These are phyloP conservation scores for Conidiobolus incongruus DNA, from an alignment of 371 early-diverging fungal species.

Conservation along the genomic window DNA sequence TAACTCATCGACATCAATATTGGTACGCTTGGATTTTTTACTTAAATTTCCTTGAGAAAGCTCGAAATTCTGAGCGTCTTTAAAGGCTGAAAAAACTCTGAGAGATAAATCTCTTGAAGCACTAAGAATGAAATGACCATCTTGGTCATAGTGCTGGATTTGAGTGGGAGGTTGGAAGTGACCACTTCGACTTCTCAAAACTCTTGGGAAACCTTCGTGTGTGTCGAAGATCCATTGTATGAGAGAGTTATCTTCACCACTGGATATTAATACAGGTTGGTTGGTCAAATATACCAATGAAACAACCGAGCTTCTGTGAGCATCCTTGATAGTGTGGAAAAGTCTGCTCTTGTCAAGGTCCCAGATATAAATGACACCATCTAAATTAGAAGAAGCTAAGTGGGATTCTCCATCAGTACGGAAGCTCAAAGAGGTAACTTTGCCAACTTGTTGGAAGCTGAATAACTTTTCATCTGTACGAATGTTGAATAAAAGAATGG, in stretches of 20 bases:
- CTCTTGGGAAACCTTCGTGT: conserved; percentile 48
- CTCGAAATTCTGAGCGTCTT: conserved; percentile 62
- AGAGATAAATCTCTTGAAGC: conserved; percentile 67
- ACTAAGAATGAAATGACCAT: conserved; percentile 45
- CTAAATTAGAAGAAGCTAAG: conserved; percentile 72
- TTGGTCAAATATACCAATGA: conserved; percentile 53
- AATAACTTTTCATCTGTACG: conserved; percentile 45
- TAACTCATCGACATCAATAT: conserved; percentile 30
- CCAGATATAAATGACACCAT: conserved; percentile 84
- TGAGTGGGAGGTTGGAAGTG: conserved; percentile 67
- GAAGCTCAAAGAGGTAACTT: conserved; percentile 75
- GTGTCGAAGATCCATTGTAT: conserved; percentile 91
- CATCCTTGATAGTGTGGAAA: conserved; percentile 49
- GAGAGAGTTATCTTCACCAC: conserved; percentile 77
- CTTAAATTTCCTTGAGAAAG: conserved; percentile 50
- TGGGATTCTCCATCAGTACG: conserved; percentile 51
- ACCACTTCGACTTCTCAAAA: conserved; percentile 61
- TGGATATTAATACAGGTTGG: conserved; percentile 67
- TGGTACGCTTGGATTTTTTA: conserved; percentile 34
- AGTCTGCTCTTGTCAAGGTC: conserved; percentile 57
- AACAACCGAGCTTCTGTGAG: conserved; percentile 56
- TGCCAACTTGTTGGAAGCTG: conserved; percentile 56
- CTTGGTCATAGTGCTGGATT: conserved; percentile 46
- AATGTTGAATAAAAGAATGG: conserved; percentile 62
- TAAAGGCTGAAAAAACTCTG: conserved; percentile 54